Conservation (phyloP, 2,329 filamentous ascomycete genomes). For the Penicillium brasilianum region DNA sequence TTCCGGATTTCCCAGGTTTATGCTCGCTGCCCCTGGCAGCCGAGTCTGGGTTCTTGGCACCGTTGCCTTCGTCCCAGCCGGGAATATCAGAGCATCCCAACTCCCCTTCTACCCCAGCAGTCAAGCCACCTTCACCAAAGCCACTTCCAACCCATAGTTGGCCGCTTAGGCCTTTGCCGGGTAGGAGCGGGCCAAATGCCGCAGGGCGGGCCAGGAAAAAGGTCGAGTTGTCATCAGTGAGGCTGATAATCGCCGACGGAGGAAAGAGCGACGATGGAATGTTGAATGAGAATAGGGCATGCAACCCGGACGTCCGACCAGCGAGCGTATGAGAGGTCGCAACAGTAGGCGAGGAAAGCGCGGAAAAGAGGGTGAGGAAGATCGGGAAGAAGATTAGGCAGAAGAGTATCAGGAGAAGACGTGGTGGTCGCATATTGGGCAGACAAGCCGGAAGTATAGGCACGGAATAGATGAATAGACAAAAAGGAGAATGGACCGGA, state of each 20-base stretch:
- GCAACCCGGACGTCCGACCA: conserved; percentile 54
- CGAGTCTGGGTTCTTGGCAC: conserved; percentile 42
- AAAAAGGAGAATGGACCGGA: neutral
- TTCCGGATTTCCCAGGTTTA: conserved; percentile 30
- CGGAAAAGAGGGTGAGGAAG: conserved; percentile 54
- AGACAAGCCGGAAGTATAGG: conserved; percentile 1
- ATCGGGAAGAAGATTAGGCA: conserved; percentile 56
- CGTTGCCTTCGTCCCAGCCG: conserved; percentile 74
- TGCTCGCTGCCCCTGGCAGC: conserved; percentile 27
- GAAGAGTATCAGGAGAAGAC: conserved; percentile 52
- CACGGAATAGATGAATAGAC: conserved; percentile 8
- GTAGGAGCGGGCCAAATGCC: conserved; percentile 84
- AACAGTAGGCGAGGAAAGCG: conserved; percentile 47
- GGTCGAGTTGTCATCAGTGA: conserved; percentile 97
- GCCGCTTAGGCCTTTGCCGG: conserved; percentile 77
- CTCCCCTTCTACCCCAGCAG: conserved; percentile 71
- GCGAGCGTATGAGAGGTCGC: conserved; percentile 44
- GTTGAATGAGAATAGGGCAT: conserved; percentile 71
- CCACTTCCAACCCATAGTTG: conserved; percentile 93
- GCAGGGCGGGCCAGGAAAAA: conserved; percentile 93
- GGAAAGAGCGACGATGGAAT: conserved; percentile 87
- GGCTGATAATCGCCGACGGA: conserved; percentile 90
- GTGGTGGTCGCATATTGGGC: conserved; percentile 53
- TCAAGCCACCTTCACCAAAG: conserved; percentile 72
- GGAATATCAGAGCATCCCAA: conserved; percentile 94